Evolutionary conservation across 306 rosid species (phyloP), one percentile per base, ranked within the genome.

Genomic region (Quercus rubra): DNA sequence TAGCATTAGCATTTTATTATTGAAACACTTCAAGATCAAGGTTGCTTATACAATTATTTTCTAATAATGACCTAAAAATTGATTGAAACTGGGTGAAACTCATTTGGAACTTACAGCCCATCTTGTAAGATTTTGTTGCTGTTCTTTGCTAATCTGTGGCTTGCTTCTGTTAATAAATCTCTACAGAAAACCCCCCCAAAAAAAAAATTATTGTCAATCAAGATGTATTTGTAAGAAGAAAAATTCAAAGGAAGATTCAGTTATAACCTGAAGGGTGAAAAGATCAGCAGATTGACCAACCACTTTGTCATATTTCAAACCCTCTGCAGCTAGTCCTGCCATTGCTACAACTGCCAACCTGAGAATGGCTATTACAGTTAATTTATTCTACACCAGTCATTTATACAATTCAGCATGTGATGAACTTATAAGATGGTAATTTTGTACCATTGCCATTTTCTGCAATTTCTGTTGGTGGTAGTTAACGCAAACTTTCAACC

Each of bases 81-180:
- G 15, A 8, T 21, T 67, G 51, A 19, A 67, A 33, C 72, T 35
- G 51, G 72, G 19, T 33, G 19, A 19, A 33, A 9, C 13, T 33
- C 51, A 33, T 67, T 20, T 56, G 70, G 49, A 84, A 87, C 97
- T 73, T 88, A 95, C 99, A 13, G 99, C 98, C 99, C 99, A 92
- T 92, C 98, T 91, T 10, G 98, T 95, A 62, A 95, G 94, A 86
- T 92, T 95, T 83, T 95, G 98, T 78, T 92, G 98, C 90, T 92
- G 97, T 21, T 92, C 99, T 84, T 94, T 90, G 88, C 90, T 91
- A 55, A 95, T 80, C 73, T 75, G 90, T 71, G 98, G 99, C 81
- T 90, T 92, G 84, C 92, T 87, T 91, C 99, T 86, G 92, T 95
- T 95, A 80, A 95, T 86, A 74, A 92, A 87, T 64, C 99, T 92